Conservation (phyloP, 2,329 filamentous ascomycete species). For the Setomelanomma holmii region DNA sequence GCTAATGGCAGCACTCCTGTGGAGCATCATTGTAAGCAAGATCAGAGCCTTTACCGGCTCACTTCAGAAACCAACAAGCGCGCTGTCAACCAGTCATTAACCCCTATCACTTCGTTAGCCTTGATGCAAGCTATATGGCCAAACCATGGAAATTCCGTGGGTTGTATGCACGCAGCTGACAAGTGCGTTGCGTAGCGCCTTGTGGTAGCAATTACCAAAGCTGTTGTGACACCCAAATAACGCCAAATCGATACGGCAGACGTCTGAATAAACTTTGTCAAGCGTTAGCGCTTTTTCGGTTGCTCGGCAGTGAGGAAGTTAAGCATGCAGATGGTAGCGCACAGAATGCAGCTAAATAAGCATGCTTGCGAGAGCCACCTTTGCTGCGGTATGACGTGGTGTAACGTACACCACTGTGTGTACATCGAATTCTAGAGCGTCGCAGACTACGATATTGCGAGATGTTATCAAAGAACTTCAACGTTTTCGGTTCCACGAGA, state of each 20-base stretch:
- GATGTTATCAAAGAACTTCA: too few species aligned
- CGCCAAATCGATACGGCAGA: background rate
- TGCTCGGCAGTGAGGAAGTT: background rate
- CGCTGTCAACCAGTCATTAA: too few species aligned
- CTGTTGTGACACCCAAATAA: background rate
- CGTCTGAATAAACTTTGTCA: slow-evolving; percentile 8
- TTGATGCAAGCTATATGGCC: too few species aligned
- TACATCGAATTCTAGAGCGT: background rate
- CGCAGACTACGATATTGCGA: background rate
- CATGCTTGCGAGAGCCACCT: background rate
- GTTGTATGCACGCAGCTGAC: background rate
- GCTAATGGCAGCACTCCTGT: background rate
- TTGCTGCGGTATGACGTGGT: slow-evolving; percentile 2
- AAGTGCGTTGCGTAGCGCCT: background rate
- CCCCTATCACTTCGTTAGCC: too few species aligned
- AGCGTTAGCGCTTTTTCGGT: slow-evolving; percentile 2
- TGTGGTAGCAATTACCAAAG: background rate
- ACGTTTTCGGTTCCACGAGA: background rate
- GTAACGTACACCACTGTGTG: background rate
- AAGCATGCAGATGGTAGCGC: background rate
- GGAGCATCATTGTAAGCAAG: slow-evolving; percentile 2
- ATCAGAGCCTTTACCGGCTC: slow-evolving; percentile 4
- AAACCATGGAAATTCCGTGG: too few species aligned
- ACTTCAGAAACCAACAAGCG: too few species aligned
- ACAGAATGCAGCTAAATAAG: background rate